phyloP scores from a whole-genome alignment of 805 yeast species.

The Kregervanrija delftensis region DNA sequence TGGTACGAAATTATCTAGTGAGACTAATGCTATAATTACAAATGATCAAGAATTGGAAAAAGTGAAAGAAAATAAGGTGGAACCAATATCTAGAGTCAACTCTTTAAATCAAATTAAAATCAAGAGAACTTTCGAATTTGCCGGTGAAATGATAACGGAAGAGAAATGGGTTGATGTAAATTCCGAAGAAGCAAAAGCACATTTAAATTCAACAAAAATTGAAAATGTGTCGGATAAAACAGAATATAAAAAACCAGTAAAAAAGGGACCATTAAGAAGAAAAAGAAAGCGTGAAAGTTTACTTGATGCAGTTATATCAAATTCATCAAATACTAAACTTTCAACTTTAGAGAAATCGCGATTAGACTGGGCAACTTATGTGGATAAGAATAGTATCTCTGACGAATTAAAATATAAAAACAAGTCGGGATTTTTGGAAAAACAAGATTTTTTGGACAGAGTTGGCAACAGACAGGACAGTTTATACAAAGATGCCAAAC shows the following conservation, averaged over 20 bases:
- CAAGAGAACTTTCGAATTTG: conserved; percentile 76
- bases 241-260: not conserved
- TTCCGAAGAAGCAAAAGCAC: conserved; percentile 86
- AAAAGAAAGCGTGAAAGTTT: conserved; percentile 70
- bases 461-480: conserved; percentile 56
- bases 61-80: not conserved
- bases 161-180: conserved; percentile 67
- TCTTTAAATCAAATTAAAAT: conserved; percentile 44
- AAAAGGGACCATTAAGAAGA: conserved; percentile 6
- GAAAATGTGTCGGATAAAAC: not conserved
- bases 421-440: conserved; percentile 86
- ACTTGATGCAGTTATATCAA: conserved; percentile 66
- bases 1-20: not conserved
- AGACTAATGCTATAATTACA: not conserved
- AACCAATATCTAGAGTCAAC: not conserved
- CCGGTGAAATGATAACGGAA: conserved; percentile 76
- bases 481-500: conserved; percentile 37
- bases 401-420: conserved; percentile 78
- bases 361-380: conserved; percentile 92
- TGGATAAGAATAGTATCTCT: conserved; percentile 74
- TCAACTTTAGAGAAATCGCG: conserved; percentile 90
- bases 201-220: conserved; percentile 44
- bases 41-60: not conserved
- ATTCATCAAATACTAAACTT: conserved; percentile 67
- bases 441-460: conserved; percentile 79